Evolutionary conservation across 2,329 filamentous ascomycete genomes (phyloP), one percentile per base, ranked within the genome.

Genomic region (Graphilbum ipis-grandicollis): DNA sequence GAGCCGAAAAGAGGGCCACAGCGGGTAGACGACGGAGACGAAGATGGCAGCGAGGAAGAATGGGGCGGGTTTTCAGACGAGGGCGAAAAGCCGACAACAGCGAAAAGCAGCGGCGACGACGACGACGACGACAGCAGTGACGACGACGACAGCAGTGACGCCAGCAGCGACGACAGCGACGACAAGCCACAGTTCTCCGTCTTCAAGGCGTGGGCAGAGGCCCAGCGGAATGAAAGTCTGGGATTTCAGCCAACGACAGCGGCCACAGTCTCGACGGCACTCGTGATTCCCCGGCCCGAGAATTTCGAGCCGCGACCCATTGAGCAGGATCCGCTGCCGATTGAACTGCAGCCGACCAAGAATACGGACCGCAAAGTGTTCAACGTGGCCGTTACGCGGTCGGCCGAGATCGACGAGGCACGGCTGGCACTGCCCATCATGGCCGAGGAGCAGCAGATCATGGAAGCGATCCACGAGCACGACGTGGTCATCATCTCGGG

Each of bases 381-480:
- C 52, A 79, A 75, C 42, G 77, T 94, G 2, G 56, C 70, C 2
- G 75, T 94, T 3, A 60, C 70, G 29, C 72, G 90, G 39, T 60
- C 70, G 1, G 59, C 75, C 5, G 76, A 79, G 15, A 79, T 96
- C 18, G 83, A 94, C 52, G 70, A 77, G 34, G 72, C 77, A 10
- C 75, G 90, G 12, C 56, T 92, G 33, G 73, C 80, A 39, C 66
- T 98, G 14, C 90, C 90, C 0, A 82, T 98, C 1, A 84, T 96
- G 2, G 82, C 82, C 2, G 86, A 96, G 54, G 90, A 98, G 55
- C 90, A 98, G 52, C 85, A 79, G 49, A 86, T 98, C 22, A 96
- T 98, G 86, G 90, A 98, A 56, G 85, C 86, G 1, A 84, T 98
- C 34, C 79, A 94, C 56, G 88, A 88, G 52, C 80, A 94, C 52